phyloP scores from a whole-genome alignment of 2,329 filamentous ascomycete genomes.

The Nigrospora oryzae region DNA sequence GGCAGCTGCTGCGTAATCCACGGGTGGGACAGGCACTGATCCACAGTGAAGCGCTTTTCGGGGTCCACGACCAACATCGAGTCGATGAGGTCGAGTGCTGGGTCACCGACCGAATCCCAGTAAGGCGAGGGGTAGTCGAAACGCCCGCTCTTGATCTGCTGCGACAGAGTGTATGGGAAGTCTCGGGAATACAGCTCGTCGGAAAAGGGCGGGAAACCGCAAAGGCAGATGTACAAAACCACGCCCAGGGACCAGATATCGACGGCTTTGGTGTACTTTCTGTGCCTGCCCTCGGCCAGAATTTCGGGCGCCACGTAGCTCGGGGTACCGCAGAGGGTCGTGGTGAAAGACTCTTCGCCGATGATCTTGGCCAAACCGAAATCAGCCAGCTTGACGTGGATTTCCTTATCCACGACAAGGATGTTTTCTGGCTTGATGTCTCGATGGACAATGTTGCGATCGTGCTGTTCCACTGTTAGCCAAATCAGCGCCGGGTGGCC shows the following conservation, averaged over 20 bases:
- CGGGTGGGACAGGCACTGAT: constrained; percentile 83
- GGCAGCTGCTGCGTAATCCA: constrained; percentile 64
- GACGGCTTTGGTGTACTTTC: constrained; percentile 89
- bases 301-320: constrained; percentile 97
- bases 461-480: constrained; percentile 56
- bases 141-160: constrained; percentile 81
- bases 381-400: constrained; percentile 87
- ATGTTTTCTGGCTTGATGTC: constrained; percentile 99
- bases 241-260: constrained; percentile 94
- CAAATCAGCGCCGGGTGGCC: neutral
- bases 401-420: constrained; percentile 72
- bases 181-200: constrained; percentile 79
- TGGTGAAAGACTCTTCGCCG: constrained; percentile 96
- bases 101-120: constrained; percentile 83
- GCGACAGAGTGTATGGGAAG: constrained; percentile 77
- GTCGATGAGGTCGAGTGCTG: constrained; percentile 88
- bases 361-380: constrained; percentile 98
- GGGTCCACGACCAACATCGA: constrained; percentile 87
- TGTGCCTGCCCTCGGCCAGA: constrained; percentile 68
- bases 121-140: constrained; percentile 97
- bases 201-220: constrained; percentile 90
- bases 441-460: constrained; percentile 92
- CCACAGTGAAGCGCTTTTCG: constrained; percentile 74
- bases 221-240: constrained; percentile 90
- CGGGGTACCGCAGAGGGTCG: constrained; percentile 91